Evolutionary conservation across 768 basidiomycete genomes (phyloP).

Genomic region (Nidularia sp.): DNA sequence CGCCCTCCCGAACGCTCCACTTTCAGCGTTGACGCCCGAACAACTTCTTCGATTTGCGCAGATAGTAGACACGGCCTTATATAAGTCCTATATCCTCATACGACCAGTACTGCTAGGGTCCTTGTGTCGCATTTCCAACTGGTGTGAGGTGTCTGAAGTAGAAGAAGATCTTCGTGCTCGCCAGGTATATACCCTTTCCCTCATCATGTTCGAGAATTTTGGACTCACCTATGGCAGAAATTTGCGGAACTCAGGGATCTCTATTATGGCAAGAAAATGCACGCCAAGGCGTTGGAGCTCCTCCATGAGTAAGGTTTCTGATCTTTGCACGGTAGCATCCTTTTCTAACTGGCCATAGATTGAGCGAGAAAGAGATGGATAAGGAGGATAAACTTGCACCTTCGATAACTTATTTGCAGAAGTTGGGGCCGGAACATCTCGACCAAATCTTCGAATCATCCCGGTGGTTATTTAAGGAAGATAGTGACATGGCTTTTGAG

Average conservation of each 20-base stretch:
- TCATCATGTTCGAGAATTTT: neutral
- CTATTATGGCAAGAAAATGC: slow-evolving; percentile 96
- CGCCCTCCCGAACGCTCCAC: slow-evolving; percentile 68
- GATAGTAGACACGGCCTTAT: slow-evolving; percentile 91
- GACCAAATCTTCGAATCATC: slow-evolving; percentile 79
- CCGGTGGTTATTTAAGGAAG: slow-evolving; percentile 79
- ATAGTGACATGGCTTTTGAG: slow-evolving; percentile 73
- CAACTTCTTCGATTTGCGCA: slow-evolving; percentile 88
- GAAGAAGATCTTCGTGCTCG: slow-evolving; percentile 80
- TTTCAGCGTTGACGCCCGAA: slow-evolving; percentile 71
- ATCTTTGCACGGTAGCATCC: neutral
- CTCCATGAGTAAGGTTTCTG: slow-evolving; percentile 70
- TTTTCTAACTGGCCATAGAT: neutral
- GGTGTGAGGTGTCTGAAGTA: slow-evolving; percentile 83
- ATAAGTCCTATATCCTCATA: slow-evolving; percentile 86
- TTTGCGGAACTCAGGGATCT: slow-evolving; percentile 85
- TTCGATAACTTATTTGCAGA: slow-evolving; percentile 87
- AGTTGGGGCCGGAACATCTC: slow-evolving; percentile 79
- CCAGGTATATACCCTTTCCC: slow-evolving; percentile 43
- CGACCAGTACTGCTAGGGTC: slow-evolving; percentile 79
- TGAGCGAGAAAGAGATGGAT: slow-evolving; percentile 73
- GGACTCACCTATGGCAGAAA: slow-evolving; percentile 52
- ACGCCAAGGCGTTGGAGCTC: slow-evolving; percentile 78
- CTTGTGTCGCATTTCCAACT: slow-evolving; percentile 87
- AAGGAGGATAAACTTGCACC: slow-evolving; percentile 75